Percentiles rank a stretch among this genome's conserved stretches.
phyloP scores from a whole-genome alignment of 2,329 filamentous ascomycete genomes.

The Parascedosporium putredinis region DNA sequence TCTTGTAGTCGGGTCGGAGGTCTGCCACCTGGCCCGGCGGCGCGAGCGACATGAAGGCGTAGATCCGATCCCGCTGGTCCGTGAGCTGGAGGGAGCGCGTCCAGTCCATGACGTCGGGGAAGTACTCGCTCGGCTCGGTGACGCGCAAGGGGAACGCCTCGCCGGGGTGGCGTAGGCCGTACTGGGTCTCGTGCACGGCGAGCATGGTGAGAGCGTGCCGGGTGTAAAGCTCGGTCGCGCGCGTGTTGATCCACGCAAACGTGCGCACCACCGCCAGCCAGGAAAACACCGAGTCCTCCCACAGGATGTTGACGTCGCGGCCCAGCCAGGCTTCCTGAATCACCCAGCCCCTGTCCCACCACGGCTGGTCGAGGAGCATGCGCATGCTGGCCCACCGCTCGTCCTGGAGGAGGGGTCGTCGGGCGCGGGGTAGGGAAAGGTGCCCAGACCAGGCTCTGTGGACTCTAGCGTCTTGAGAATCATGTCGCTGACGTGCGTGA shows the following conservation, averaged over 20 bases:
- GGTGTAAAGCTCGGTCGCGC: neutral
- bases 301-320: neutral
- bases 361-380: neutral
- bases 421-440: neutral
- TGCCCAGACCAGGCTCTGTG: neutral
- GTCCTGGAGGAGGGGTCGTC: neutral
- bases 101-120: neutral
- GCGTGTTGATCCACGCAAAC: neutral
- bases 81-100: neutral
- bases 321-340: slow-evolving; percentile 2
- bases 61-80: slow-evolving; percentile 4
- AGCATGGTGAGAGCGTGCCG: neutral
- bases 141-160: neutral
- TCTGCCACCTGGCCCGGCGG: neutral
- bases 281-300: neutral
- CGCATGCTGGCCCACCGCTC: neutral
- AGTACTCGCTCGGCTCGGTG: neutral
- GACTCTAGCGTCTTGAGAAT: neutral
- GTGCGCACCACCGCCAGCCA: neutral
- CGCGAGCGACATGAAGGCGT: slow-evolving; percentile 4
- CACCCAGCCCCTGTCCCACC: slow-evolving; percentile 5
- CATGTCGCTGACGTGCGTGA: neutral
- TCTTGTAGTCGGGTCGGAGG: neutral
- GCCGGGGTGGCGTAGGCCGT: neutral
- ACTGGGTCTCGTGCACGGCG: neutral